Conservation (phyloP, 306 rosid species). For the Pueraria montana region DNA sequence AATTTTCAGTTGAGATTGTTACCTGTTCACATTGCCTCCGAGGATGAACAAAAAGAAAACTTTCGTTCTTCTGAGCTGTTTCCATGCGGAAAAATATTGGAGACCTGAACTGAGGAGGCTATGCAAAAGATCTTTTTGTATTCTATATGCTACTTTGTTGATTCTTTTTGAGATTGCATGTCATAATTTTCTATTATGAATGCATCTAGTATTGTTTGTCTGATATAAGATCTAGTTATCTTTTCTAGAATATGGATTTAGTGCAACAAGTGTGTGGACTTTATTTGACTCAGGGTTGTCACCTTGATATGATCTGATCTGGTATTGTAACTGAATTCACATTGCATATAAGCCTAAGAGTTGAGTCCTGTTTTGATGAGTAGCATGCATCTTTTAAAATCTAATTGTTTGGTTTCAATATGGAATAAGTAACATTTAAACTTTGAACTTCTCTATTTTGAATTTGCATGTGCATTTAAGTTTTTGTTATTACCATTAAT, state of each 20-base stretch:
- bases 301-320: background rate
- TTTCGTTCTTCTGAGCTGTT: constrained; percentile 70
- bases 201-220: background rate
- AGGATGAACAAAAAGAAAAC: constrained; percentile 59
- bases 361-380: background rate
- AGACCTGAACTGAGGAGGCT: constrained; percentile 97
- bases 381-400: background rate
- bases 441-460: background rate
- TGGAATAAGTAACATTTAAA: background rate
- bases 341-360: background rate
- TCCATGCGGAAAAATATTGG: constrained; percentile 69
- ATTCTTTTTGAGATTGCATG: background rate
- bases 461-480: background rate
- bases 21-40: constrained; percentile 53
- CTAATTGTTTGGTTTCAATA: background rate
- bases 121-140: background rate
- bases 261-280: background rate
- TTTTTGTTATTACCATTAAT: background rate
- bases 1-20: background rate
- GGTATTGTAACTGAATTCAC: background rate
- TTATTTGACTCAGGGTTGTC: background rate
- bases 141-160: background rate
- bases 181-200: background rate
- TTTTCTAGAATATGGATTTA: background rate
- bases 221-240: background rate